Conservation (phyloP, 495 filamentous ascomycete species). For the Podospora didyma region DNA sequence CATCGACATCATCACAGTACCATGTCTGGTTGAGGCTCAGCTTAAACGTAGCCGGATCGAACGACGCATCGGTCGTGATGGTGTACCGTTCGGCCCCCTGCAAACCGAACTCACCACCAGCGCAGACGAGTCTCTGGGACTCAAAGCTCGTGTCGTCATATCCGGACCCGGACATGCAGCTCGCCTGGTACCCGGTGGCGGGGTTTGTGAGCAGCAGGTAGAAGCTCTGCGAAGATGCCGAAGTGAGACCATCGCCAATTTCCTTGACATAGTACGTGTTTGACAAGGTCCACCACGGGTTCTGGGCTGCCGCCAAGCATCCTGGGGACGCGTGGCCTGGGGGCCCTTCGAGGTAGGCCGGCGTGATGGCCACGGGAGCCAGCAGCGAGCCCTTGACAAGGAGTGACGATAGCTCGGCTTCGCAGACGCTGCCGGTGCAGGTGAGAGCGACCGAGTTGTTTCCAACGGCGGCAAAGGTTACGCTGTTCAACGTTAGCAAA, state of each 20-base stretch:
- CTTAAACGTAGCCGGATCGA: slow-evolving; percentile 10
- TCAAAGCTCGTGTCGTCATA: not conserved
- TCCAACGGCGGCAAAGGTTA: slow-evolving; percentile 16
- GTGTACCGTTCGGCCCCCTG: slow-evolving; percentile 10
- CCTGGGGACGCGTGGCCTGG: slow-evolving; percentile 10
- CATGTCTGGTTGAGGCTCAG: slow-evolving; percentile 27
- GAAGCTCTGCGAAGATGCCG: slow-evolving; percentile 9
- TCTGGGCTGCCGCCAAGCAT: slow-evolving; percentile 9
- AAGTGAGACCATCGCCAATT: slow-evolving; percentile 12
- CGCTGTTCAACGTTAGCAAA: not conserved
- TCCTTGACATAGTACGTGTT: slow-evolving; percentile 15
- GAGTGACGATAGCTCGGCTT: slow-evolving; percentile 6
- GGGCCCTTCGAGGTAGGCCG: slow-evolving; percentile 16
- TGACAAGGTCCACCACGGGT: slow-evolving; percentile 17
- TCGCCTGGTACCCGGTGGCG: slow-evolving; percentile 22
- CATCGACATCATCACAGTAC: slow-evolving; percentile 27
- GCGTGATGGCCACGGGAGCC: slow-evolving; percentile 18
- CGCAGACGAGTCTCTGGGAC: slow-evolving; percentile 6
- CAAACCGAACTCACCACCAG: slow-evolving; percentile 18
- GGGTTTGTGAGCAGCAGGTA: slow-evolving; percentile 19
- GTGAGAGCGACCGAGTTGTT: slow-evolving; percentile 5
- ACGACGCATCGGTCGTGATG: slow-evolving; percentile 13
- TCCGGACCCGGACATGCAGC: slow-evolving; percentile 16
- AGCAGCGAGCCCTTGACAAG: slow-evolving; percentile 18
- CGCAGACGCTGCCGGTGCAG: slow-evolving; percentile 2